phyloP scores from a whole-genome alignment of 805 yeast genomes.

The Cyberlindnera meyerae region DNA sequence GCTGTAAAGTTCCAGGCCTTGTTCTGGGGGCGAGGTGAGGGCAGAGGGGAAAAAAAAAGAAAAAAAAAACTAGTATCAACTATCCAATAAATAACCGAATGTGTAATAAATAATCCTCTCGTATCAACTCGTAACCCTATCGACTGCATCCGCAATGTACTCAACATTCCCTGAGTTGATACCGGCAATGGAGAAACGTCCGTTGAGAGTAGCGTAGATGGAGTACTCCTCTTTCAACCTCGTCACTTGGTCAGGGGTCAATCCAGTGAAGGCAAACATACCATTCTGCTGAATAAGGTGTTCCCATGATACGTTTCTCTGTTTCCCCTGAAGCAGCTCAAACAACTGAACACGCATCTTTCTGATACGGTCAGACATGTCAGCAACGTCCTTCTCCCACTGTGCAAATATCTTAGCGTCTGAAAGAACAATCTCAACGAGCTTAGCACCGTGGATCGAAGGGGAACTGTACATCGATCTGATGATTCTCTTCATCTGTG shows the following conservation, averaged over 20 bases:
- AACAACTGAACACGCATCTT: constrained; percentile 63
- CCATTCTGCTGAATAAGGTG: constrained; percentile 88
- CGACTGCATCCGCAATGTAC: constrained; percentile 59
- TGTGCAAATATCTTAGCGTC: constrained; percentile 53
- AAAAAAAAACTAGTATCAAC: too few relatives aligned
- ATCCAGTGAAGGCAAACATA: constrained; percentile 93
- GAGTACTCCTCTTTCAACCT: constrained; percentile 65
- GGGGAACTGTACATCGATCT: constrained; percentile 92
- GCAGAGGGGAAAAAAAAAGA: too few relatives aligned
- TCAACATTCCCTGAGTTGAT: constrained; percentile 76
- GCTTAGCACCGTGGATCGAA: constrained; percentile 88
- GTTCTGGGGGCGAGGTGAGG: too few relatives aligned
- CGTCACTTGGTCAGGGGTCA: constrained; percentile 64
- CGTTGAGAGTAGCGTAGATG: constrained; percentile 84
- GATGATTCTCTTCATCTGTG: constrained; percentile 77
- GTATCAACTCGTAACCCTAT: constrained; percentile 29
- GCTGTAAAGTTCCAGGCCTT: too few relatives aligned
- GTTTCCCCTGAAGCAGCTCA: constrained; percentile 49
- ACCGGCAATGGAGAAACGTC: constrained; percentile 90
- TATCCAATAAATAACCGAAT: too few relatives aligned
- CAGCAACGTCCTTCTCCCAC: constrained; percentile 79
- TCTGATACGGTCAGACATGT: constrained; percentile 75
- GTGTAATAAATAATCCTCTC: not conserved
- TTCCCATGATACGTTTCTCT: constrained; percentile 61
- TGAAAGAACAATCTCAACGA: constrained; percentile 73